Evolutionary conservation across 1,284 basidiomycete genomes (phyloP).

Genomic region (Polyporus tsugae): DNA sequence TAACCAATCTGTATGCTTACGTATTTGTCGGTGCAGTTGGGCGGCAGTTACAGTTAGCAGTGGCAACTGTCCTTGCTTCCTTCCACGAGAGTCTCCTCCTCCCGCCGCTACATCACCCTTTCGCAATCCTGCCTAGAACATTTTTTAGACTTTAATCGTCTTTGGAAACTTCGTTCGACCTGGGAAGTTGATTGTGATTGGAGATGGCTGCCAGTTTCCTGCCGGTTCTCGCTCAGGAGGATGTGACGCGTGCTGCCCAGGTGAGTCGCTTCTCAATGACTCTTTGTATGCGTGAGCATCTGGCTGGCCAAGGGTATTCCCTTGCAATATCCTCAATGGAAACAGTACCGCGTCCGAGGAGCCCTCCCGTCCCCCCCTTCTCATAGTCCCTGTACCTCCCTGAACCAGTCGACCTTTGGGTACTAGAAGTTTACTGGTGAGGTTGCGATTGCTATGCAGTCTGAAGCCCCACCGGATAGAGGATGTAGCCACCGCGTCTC

Average conservation of each 20-base stretch:
- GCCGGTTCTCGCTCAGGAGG: conserved; percentile 51
- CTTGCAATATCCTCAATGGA: not conserved
- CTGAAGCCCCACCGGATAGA: too few species aligned
- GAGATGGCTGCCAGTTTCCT: conserved; percentile 45
- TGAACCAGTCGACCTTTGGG: too few species aligned
- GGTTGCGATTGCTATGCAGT: too few species aligned
- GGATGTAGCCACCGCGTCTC: too few species aligned
- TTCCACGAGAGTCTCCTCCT: too few species aligned
- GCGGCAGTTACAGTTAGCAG: too few species aligned
- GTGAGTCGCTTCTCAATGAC: conserved; percentile 41
- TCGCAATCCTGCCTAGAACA: not conserved
- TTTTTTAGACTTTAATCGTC: not conserved
- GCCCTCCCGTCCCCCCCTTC: not conserved
- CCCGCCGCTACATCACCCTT: not conserved
- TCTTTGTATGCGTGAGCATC: not conserved
- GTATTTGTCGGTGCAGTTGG: too few species aligned
- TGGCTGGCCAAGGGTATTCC: not conserved
- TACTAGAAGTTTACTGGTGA: too few species aligned
- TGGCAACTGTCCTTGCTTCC: too few species aligned
- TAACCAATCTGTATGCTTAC: too few species aligned
- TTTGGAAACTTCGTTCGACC: not conserved
- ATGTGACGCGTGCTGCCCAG: conserved; percentile 57
- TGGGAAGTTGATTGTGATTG: not conserved
- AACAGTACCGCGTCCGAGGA: not conserved
- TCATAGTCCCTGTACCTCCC: too few species aligned